A percentile compares a stretch with the other conserved stretches of the same genome.
Evolutionary conservation across 2,329 filamentous ascomycete species (phyloP).

Genomic region (Stachybotrys echinatus): DNA sequence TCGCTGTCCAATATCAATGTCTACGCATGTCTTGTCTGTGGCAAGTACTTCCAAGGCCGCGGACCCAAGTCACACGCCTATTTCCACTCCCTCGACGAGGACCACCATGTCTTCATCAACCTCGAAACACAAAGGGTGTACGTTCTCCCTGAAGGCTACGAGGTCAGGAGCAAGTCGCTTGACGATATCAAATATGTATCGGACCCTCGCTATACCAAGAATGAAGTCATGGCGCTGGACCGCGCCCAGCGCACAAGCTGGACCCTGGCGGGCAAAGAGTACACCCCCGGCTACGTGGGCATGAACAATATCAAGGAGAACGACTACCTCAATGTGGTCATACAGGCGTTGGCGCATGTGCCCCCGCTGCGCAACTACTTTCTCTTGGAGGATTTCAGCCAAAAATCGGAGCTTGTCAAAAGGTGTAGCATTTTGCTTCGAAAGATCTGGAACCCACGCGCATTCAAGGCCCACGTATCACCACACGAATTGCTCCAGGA

Average conservation of each 20-base stretch:
- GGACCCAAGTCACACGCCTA: slow-evolving; percentile 95
- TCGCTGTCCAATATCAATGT: slow-evolving; percentile 98
- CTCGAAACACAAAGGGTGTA: slow-evolving; percentile 90
- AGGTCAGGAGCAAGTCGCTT: slow-evolving; percentile 88
- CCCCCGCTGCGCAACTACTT: slow-evolving; percentile 86
- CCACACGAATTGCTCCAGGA: slow-evolving; percentile 96
- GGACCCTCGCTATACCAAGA: slow-evolving; percentile 77
- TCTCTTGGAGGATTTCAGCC: slow-evolving; percentile 75
- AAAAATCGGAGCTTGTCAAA: slow-evolving; percentile 72
- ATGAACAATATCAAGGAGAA: slow-evolving; percentile 99
- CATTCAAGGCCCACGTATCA: slow-evolving; percentile 95
- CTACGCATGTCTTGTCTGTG: slow-evolving; percentile 94
- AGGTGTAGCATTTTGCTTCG: slow-evolving; percentile 85
- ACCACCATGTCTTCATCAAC: slow-evolving; percentile 97
- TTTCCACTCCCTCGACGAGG: slow-evolving; percentile 91
- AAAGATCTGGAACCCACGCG: slow-evolving; percentile 96
- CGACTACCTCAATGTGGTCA: slow-evolving; percentile 94
- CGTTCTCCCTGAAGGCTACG: slow-evolving; percentile 92
- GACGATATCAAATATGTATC: slow-evolving; percentile 99
- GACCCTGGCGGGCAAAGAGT: slow-evolving; percentile 78
- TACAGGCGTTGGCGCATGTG: slow-evolving; percentile 88
- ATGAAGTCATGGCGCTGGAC: slow-evolving; percentile 78
- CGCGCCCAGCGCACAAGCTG: slow-evolving; percentile 55
- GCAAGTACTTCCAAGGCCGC: slow-evolving; percentile 94
- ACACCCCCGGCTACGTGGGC: slow-evolving; percentile 90